A percentile compares a stretch with the other conserved stretches of the same genome.
Evolutionary conservation across 2,329 filamentous ascomycete genomes (phyloP).

Genomic region (Exserohilum rostratum): DNA sequence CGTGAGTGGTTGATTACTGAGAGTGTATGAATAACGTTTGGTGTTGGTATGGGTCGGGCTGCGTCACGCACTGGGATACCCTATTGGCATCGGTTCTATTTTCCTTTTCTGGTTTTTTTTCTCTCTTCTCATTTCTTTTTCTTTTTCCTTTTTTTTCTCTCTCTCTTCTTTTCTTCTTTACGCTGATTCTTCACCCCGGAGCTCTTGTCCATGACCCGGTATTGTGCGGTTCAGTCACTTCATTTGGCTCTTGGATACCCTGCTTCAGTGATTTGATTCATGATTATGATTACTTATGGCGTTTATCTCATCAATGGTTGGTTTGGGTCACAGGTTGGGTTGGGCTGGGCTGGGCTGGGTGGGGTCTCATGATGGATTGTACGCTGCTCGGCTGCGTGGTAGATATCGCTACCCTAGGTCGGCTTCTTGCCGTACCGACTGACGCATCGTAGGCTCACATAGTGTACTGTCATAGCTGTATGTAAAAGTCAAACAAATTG

Average conservation of each 20-base stretch:
- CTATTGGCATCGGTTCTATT: constrained; percentile 21
- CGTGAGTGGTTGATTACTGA: constrained; percentile 13
- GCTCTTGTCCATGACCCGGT: background rate
- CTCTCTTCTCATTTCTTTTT: background rate
- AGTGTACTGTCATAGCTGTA: background rate
- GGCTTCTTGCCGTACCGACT: background rate
- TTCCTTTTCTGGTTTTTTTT: constrained; percentile 6
- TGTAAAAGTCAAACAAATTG: constrained; percentile 3
- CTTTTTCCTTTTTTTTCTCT: constrained; percentile 5
- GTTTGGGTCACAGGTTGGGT: background rate
- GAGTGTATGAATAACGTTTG: constrained; percentile 10
- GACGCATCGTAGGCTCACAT: background rate
- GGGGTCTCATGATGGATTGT: constrained; percentile 9
- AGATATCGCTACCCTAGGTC: background rate
- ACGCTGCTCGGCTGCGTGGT: constrained; percentile 3
- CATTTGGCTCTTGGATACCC: constrained; percentile 31
- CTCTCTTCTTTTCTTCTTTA: background rate
- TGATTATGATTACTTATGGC: constrained; percentile 5
- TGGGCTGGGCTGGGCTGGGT: too few relatives aligned
- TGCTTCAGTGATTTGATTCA: constrained; percentile 17
- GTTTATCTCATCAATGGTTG: constrained; percentile 8
- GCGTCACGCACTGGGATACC: constrained; percentile 32
- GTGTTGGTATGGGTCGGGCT: constrained; percentile 8
- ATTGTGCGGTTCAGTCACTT: constrained; percentile 11
- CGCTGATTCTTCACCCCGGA: background rate